Percentiles rank a stretch among this genome's conserved stretches.
Conservation (phyloP, 2,329 filamentous ascomycete genomes). For the Botryotinia convoluta region DNA sequence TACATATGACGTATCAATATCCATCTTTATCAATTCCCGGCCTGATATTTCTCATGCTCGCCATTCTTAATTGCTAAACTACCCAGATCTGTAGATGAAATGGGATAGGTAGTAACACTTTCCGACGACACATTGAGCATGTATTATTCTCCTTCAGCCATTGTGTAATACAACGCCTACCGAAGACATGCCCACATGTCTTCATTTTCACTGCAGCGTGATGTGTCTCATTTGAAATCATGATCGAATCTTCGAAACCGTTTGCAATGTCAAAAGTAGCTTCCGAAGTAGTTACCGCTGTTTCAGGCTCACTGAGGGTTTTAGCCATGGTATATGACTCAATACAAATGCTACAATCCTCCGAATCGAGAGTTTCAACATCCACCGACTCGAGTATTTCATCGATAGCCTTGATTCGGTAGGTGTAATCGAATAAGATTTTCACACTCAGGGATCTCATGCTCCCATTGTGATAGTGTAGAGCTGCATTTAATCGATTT, state of each 20-base stretch:
- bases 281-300: neutral
- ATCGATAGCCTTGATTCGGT: neutral
- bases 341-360: neutral
- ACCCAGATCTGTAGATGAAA: neutral
- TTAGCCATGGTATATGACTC: neutral
- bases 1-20: neutral
- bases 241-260: neutral
- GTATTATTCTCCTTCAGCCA: neutral
- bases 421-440: rapidly evolving
- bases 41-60: neutral
- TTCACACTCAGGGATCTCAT: neutral
- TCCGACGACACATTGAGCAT: neutral
- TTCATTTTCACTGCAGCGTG: neutral
- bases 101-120: neutral
- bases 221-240: neutral
- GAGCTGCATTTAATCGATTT: neutral
- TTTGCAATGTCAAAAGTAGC: neutral
- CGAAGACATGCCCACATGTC: neutral
- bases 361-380: neutral
- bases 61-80: neutral
- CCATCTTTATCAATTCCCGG: neutral
- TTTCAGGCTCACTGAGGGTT: neutral
- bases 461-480: neutral
- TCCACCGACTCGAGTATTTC: rapidly evolving
- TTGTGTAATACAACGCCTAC: neutral